Conservation (phyloP, 352 stramenopile species). For the Globisporangium carolinianum region DNA sequence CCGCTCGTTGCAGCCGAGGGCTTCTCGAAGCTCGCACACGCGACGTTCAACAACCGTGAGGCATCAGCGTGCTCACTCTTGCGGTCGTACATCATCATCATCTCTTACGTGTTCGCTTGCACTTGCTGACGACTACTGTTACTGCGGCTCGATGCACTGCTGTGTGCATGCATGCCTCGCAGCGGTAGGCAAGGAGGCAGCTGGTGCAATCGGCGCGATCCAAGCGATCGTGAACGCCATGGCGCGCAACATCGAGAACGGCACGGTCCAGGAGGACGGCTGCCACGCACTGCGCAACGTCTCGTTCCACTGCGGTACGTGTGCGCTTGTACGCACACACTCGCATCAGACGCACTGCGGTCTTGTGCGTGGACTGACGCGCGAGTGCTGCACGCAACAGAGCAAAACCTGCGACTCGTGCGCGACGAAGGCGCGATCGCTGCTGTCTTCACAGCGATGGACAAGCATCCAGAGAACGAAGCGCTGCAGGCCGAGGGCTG, state of each 20-base stretch:
- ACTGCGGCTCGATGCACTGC: not conserved
- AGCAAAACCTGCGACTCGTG: slow-evolving; percentile 51
- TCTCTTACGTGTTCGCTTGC: not conserved
- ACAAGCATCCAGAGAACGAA: slow-evolving; percentile 54
- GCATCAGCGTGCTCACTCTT: slow-evolving; percentile 4
- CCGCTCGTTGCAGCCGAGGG: slow-evolving; percentile 48
- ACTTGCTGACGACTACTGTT: not conserved
- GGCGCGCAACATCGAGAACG: slow-evolving; percentile 55
- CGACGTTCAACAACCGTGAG: slow-evolving; percentile 72
- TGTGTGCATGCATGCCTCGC: not conserved
- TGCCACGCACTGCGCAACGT: slow-evolving; percentile 75
- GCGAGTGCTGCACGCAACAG: slow-evolving; percentile 12
- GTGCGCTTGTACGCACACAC: not conserved
- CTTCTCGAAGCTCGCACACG: slow-evolving; percentile 63
- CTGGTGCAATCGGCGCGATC: slow-evolving; percentile 48
- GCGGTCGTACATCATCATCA: not conserved
- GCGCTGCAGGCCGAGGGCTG: slow-evolving; percentile 62
- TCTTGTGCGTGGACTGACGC: not conserved
- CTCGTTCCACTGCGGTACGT: slow-evolving; percentile 51
- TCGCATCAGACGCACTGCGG: too few species aligned
- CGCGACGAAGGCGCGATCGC: slow-evolving; percentile 56
- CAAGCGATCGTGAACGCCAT: slow-evolving; percentile 55
- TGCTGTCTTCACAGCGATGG: slow-evolving; percentile 56
- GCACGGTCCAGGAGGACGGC: slow-evolving; percentile 54
- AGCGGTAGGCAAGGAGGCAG: slow-evolving; percentile 65